These are phyloP conservation scores for Botryotinia calthae DNA, from an alignment of 2,329 filamentous ascomycete species.

Conservation along the genomic window DNA sequence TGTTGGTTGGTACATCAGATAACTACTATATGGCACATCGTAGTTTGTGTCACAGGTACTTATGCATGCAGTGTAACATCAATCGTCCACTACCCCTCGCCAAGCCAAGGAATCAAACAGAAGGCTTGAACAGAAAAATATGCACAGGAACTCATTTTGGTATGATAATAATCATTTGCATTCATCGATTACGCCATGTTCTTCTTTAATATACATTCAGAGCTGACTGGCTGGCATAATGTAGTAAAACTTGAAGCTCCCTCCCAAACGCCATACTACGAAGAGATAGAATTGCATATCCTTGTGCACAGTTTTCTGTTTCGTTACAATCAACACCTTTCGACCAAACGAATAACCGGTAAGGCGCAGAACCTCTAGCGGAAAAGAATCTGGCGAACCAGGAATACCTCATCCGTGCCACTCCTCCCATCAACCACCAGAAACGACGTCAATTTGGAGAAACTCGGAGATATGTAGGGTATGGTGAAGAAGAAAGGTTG, in stretches of 20 bases:
- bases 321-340: slow-evolving; percentile 11
- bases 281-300: slow-evolving; percentile 14
- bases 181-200: slow-evolving; percentile 1
- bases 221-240: neutral
- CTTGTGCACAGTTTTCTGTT: slow-evolving; percentile 21
- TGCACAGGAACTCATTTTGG: neutral
- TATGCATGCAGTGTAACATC: neutral
- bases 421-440: neutral
- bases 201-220: slow-evolving; percentile 18
- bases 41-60: neutral
- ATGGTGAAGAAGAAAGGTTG: neutral
- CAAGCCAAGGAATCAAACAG: neutral
- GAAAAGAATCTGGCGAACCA: neutral
- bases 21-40: neutral
- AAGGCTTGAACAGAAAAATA: neutral
- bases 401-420: neutral
- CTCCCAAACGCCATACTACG: slow-evolving; percentile 24
- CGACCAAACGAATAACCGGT: neutral
- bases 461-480: neutral
- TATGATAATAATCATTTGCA: slow-evolving; percentile 3
- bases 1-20: neutral
- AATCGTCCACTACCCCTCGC: neutral
- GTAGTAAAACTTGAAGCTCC: neutral
- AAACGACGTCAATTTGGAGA: neutral
- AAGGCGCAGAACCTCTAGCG: neutral